phyloP scores from a whole-genome alignment of 495 filamentous ascomycete species.

The Daldinia childiae region DNA sequence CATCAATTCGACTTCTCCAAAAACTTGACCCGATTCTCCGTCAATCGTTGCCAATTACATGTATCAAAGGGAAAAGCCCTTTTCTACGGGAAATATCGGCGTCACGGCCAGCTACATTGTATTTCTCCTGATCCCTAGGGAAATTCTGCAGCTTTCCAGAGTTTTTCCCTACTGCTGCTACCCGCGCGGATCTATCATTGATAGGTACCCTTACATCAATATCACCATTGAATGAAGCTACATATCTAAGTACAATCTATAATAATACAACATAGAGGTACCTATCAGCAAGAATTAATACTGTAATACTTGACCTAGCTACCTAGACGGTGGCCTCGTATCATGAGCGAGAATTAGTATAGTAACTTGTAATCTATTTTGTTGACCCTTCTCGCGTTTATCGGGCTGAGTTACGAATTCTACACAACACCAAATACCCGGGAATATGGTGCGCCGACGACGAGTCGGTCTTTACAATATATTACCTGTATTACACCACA shows the following conservation, averaged over 20 bases:
- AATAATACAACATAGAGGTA: background rate
- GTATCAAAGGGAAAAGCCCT: background rate
- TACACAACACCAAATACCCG: slow-evolving; percentile 23
- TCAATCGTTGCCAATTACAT: slow-evolving; percentile 20
- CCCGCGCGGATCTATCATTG: background rate
- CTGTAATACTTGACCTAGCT: background rate
- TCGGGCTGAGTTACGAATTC: slow-evolving; percentile 13
- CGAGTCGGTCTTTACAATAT: background rate
- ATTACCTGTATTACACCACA: background rate
- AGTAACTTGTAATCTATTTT: background rate
- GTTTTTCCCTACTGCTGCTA: slow-evolving; percentile 1
- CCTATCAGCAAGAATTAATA: background rate
- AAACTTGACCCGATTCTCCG: background rate
- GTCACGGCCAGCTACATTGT: background rate
- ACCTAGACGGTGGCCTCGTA: background rate
- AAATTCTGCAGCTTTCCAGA: slow-evolving; percentile 2
- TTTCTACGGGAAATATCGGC: slow-evolving; percentile 21
- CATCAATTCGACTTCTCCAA: background rate
- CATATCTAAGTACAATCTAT: background rate
- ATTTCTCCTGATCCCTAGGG: slow-evolving; percentile 1
- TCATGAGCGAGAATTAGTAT: background rate
- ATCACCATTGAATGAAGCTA: background rate
- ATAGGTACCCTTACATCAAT: background rate
- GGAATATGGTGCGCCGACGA: slow-evolving; percentile 13
- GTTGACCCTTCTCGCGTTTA: slow-evolving; percentile 14